Evolutionary conservation across 805 yeast genomes (phyloP), one percentile per base, ranked within the genome.

Genomic region (Metschnikowia dekortorum): DNA sequence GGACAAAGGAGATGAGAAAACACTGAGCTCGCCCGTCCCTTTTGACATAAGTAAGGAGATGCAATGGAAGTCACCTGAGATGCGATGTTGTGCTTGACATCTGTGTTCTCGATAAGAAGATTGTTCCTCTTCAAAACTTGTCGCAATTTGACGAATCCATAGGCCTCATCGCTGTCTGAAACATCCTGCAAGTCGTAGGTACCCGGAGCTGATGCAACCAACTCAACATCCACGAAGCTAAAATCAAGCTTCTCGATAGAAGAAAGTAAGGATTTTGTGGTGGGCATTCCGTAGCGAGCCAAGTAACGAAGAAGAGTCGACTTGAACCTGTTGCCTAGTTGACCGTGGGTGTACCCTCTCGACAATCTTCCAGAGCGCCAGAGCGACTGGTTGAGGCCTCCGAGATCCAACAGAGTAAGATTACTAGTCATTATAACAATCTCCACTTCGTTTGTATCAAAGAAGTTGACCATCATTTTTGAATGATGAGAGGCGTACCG

Each of bases 391-490:
- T 86, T 84, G 49, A 85, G 80, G 1, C 75, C 73, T 5, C 68
- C 67, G 46, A 81, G 75, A 62, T 85, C 91, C 0, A 75, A 60
- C 34, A 63, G 62, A 0, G 84, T 81, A 48, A 84, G 61, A 62
- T 85, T 85, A 61, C 79, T 75, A 1, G 89, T 80, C 62, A 84
- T 79, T 26, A 85, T 67, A 22, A 79, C 80, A 0, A 85, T 62
- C 58, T 79, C 82, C 32, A 75, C 63, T 0, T 75, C 64, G 14
- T 67, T 68, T 53, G 79, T 79, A 2, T 61, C 61, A 57, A 71
- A 82, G 50, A 76, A 67, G 58, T 84, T 84, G 11, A 85, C 66
- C 73, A 85, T 81, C 77, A 85, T 67, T 60, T 85, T 85, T 1
- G 88, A 75, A 61, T 85, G 92, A 62, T 85, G 90, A 3, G 67